Conservation (phyloP, 768 basidiomycete genomes). For the Rhodosporidiobolus odoratus region DNA sequence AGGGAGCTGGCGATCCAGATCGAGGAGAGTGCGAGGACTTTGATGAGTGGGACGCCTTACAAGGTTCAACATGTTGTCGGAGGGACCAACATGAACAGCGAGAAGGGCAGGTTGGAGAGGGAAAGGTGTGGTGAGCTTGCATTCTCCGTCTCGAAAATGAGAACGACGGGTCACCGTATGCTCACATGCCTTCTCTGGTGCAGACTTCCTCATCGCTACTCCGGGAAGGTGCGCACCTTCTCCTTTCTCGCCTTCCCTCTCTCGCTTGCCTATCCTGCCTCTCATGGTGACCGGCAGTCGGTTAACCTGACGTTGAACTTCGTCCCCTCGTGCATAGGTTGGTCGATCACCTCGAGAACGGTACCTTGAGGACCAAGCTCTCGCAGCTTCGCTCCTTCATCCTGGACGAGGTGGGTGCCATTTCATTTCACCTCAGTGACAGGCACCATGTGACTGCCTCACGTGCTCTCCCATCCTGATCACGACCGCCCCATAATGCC, state of each 20-base stretch:
- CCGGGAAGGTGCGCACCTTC: constrained; percentile 49
- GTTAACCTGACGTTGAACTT: no score
- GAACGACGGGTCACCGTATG: no score
- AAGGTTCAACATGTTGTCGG: constrained; percentile 55
- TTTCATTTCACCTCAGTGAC: no score
- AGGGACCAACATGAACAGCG: constrained; percentile 52
- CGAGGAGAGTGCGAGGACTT: constrained; percentile 78
- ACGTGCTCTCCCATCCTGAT: not conserved
- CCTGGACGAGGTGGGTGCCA: constrained; percentile 45
- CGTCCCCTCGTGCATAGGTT: no score
- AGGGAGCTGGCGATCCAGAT: constrained; percentile 48
- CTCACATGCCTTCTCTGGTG: constrained; percentile 47
- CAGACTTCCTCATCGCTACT: constrained; percentile 47
- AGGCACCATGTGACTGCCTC: no score
- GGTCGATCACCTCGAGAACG: constrained; percentile 49
- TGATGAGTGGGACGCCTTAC: constrained; percentile 58
- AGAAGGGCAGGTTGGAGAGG: constrained; percentile 44
- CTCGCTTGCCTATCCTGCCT: no score
- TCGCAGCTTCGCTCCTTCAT: constrained; percentile 49
- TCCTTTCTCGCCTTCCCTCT: no score
- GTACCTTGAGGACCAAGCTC: constrained; percentile 48
- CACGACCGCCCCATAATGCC: not conserved
- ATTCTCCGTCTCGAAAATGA: constrained; percentile 43
- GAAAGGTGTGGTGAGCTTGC: constrained; percentile 42
- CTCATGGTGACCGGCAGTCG: no score